phyloP scores from a whole-genome alignment of 306 rosid genomes.

The Acacia acuminata region DNA sequence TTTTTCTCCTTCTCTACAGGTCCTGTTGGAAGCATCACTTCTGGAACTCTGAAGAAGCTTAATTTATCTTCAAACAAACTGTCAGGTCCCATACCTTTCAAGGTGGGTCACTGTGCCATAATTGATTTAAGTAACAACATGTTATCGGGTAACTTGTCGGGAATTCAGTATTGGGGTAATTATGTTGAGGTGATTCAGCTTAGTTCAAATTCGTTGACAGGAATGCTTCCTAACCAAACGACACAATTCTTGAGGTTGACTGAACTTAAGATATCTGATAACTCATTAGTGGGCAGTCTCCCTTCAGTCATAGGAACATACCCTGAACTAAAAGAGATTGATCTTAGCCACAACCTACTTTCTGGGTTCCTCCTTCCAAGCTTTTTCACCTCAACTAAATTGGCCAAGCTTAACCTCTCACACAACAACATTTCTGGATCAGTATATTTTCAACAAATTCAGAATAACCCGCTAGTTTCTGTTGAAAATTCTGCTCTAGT shows the following conservation, averaged over 20 bases:
- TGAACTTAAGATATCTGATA: constrained; percentile 57
- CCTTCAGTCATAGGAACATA: constrained; percentile 65
- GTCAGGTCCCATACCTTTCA: constrained; percentile 72
- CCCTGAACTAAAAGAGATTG: constrained; percentile 63
- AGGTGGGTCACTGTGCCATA: constrained; percentile 58
- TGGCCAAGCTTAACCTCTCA: constrained; percentile 62
- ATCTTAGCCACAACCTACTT: constrained; percentile 70
- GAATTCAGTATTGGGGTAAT: constrained; percentile 76
- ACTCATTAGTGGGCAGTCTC: constrained; percentile 66
- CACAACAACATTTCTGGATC: constrained; percentile 66
- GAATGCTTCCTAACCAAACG: constrained; percentile 56
- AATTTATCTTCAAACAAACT: constrained; percentile 75
- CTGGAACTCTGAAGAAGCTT: constrained; percentile 69
- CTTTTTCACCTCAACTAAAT: constrained; percentile 58
- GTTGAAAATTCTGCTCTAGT: constrained; percentile 47
- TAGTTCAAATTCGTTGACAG: constrained; percentile 62
- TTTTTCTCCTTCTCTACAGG: constrained; percentile 56
- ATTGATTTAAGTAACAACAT: constrained; percentile 74
- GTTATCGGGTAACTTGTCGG: constrained; percentile 62
- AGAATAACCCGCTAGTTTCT: constrained; percentile 30
- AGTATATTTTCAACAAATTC: constrained; percentile 42
- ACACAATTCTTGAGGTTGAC: constrained; percentile 66
- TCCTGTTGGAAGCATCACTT: constrained; percentile 68
- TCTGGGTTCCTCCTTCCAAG: constrained; percentile 60
- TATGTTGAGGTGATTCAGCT: constrained; percentile 70